These are phyloP conservation scores for Echinochloa phyllopogon DNA, from an alignment of 176 grass and related monocot genomes.

Conservation along the genomic window DNA sequence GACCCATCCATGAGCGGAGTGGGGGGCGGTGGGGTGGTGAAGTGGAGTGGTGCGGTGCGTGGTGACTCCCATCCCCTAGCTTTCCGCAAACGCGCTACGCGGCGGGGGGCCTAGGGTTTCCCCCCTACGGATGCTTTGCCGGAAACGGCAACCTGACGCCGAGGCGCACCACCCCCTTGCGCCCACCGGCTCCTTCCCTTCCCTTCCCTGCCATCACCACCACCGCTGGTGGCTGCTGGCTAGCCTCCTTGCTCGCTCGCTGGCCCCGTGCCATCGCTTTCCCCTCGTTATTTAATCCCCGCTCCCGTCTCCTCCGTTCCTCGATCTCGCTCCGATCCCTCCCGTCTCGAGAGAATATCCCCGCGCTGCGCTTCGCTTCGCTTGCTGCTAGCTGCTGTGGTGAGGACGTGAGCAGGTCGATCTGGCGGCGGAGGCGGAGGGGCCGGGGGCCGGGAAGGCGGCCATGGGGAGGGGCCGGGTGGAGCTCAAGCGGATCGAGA, in stretches of 20 bases:
- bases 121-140: conserved; percentile 44
- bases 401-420: background rate
- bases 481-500: conserved; percentile 75
- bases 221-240: background rate
- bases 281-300: conserved; percentile 13
- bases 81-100: conserved; percentile 53
- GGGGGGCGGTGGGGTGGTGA: too few relatives aligned
- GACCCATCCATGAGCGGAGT: background rate
- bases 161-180: conserved; percentile 5
- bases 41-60: background rate
- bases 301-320: background rate
- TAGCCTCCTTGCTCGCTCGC: background rate
- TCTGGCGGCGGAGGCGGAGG: conserved; percentile 20
- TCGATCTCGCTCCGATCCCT: background rate
- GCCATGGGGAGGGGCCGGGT: conserved; percentile 61
- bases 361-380: background rate
- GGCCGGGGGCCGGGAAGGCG: background rate
- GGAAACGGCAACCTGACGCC: conserved; percentile 41
- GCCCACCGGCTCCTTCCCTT: conserved; percentile 32
- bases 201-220: too few relatives aligned
- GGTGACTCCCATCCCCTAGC: conserved; percentile 15
- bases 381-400: background rate
- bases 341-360: background rate
- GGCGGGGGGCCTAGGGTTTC: conserved; percentile 48
- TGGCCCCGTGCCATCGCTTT: background rate